A percentile compares a stretch with the other conserved stretches of the same genome.
Evolutionary conservation across 73 alveolate genomes (phyloP).

Genomic region (Symbiodinium pilosum): DNA sequence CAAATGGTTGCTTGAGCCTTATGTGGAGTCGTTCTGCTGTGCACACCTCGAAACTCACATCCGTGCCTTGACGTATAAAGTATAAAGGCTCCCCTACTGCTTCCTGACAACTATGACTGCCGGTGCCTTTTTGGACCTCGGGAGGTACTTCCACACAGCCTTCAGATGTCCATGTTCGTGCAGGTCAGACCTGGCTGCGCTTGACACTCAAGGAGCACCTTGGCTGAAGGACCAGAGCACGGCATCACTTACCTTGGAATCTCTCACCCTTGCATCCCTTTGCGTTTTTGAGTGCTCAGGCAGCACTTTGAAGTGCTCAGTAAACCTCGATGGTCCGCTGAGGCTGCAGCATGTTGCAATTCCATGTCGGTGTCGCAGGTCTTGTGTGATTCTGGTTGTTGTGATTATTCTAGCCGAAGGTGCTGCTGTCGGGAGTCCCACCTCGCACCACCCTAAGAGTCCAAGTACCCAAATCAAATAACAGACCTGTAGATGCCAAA

Average conservation of each 20-base stretch:
- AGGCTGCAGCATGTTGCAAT: not conserved
- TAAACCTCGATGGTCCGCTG: constrained; percentile 26
- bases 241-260: too few relatives aligned
- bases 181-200: constrained; percentile 80
- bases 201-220: constrained; percentile 41
- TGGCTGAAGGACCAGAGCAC: not conserved
- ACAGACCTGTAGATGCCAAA: too few relatives aligned
- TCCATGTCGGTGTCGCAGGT: too few relatives aligned
- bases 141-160: too few relatives aligned
- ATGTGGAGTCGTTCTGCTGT: not conserved
- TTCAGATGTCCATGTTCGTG: not conserved
- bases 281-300: not conserved
- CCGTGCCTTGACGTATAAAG: not conserved
- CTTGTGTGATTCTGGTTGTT: too few relatives aligned
- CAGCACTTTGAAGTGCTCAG: constrained; percentile 65
- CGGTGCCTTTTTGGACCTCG: too few relatives aligned
- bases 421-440: too few relatives aligned
- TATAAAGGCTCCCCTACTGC: constrained; percentile 25
- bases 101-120: constrained; percentile 51
- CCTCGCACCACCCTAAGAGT: too few relatives aligned
- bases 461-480: too few relatives aligned
- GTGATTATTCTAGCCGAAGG: too few relatives aligned
- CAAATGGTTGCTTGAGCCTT: not conserved
- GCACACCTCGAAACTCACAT: not conserved
- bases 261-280: too few relatives aligned